Percentiles rank a stretch among this genome's conserved stretches.
Conservation (phyloP, 176 grass and related monocot species). For the Phoenix dactylifera region DNA sequence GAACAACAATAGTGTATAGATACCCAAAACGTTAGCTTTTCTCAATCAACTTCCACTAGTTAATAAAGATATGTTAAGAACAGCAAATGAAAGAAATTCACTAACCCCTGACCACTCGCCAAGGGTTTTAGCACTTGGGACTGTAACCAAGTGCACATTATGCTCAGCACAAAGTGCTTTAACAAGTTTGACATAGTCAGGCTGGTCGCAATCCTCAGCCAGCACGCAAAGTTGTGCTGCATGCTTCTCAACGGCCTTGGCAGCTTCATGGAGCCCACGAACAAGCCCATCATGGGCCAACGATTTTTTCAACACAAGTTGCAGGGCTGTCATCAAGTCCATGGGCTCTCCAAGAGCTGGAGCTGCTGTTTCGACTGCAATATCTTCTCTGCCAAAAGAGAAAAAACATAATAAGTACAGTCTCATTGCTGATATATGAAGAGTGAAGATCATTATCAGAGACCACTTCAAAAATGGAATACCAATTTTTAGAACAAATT, state of each 20-base stretch:
- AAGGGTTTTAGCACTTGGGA: conserved; percentile 62
- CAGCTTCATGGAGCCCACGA: conserved; percentile 42
- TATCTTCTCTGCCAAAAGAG: conserved; percentile 27
- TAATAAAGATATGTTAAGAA: neutral
- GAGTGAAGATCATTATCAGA: no score
- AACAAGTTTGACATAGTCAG: conserved; percentile 45
- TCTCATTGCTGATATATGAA: no score
- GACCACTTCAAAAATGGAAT: no score
- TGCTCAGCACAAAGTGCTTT: conserved; percentile 61
- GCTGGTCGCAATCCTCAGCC: conserved; percentile 27
- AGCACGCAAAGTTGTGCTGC: conserved; percentile 48
- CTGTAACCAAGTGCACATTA: conserved; percentile 57
- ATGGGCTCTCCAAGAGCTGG: conserved; percentile 51
- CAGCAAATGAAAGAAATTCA: neutral
- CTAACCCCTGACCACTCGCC: conserved; percentile 72
- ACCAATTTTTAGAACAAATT: no score
- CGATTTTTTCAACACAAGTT: conserved; percentile 47
- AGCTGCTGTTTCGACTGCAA: conserved; percentile 27
- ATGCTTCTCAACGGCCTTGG: conserved; percentile 59
- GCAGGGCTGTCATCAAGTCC: conserved; percentile 66
- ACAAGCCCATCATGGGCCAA: conserved; percentile 40
- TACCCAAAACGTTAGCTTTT: no score
- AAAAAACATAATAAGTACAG: no score
- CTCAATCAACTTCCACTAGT: no score
- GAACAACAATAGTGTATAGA: no score